Evolutionary conservation across 2,329 filamentous ascomycete species (phyloP).

Genomic region (Trichoderma endophyticum): DNA sequence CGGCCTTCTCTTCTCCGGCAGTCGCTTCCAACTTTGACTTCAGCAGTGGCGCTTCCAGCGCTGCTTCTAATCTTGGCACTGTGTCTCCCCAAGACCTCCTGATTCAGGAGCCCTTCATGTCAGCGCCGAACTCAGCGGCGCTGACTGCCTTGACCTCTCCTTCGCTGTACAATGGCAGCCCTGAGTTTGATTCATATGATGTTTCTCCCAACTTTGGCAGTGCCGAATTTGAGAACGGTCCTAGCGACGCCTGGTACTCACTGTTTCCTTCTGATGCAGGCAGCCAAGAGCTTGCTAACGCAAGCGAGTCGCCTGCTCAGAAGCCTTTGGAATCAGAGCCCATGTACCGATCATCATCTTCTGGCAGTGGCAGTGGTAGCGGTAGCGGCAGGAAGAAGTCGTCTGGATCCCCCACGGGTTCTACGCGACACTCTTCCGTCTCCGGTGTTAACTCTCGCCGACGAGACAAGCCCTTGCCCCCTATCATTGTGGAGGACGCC

Average conservation of each 20-base stretch:
- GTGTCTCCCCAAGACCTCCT: constrained; percentile 82
- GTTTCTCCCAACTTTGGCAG: constrained; percentile 73
- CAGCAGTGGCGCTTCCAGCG: constrained; percentile 45
- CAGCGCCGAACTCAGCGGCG: constrained; percentile 76
- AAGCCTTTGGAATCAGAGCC: constrained; percentile 50
- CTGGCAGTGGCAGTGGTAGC: constrained; percentile 25
- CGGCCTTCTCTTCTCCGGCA: constrained; percentile 54
- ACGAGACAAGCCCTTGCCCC: constrained; percentile 76
- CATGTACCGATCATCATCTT: constrained; percentile 35
- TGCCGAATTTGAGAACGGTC: constrained; percentile 50
- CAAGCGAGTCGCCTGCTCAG: constrained; percentile 43
- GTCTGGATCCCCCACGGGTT: constrained; percentile 41
- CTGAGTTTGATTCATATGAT: constrained; percentile 70
- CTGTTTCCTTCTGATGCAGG: constrained; percentile 60
- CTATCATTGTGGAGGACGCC: constrained; percentile 72
- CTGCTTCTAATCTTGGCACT: constrained; percentile 60
- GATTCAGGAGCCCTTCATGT: constrained; percentile 66
- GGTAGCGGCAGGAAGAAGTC: constrained; percentile 47
- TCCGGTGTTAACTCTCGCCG: constrained; percentile 70
- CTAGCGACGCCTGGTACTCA: constrained; percentile 64
- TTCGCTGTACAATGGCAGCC: constrained; percentile 73
- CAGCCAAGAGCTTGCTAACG: constrained; percentile 27
- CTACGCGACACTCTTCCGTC: constrained; percentile 61
- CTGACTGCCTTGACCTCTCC: constrained; percentile 85
- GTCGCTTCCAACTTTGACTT: constrained; percentile 51